Evolutionary conservation across 2,329 filamentous ascomycete genomes (phyloP).

Genomic region (Ophiostoma triangulosporum): DNA sequence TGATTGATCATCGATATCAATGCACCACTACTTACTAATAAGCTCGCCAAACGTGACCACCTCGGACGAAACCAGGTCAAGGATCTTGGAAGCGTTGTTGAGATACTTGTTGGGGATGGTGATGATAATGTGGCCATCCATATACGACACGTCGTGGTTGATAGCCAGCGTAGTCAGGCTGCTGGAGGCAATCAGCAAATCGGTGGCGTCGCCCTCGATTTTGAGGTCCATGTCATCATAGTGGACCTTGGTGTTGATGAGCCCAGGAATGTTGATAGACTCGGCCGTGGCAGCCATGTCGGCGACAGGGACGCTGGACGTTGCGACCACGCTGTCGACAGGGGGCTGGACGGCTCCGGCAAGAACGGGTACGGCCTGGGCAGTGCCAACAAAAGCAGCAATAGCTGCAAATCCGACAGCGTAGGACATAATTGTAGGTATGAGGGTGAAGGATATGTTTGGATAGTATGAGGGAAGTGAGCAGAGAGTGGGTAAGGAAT

Average conservation of each 20-base stretch:
- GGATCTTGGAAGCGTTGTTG: neutral
- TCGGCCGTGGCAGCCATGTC: neutral
- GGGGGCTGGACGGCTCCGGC: neutral
- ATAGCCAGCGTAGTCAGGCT: neutral
- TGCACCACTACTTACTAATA: neutral
- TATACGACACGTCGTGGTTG: neutral
- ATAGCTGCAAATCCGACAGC: neutral
- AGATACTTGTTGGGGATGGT: neutral
- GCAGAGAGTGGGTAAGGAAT: neutral
- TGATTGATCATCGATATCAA: neutral
- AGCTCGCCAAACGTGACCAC: neutral
- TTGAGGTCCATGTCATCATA: neutral
- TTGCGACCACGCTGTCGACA: neutral
- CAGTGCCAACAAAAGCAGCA: neutral
- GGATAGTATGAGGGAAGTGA: neutral
- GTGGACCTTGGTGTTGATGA: neutral
- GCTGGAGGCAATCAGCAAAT: neutral
- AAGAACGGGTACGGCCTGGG: neutral
- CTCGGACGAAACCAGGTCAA: neutral
- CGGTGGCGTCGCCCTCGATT: neutral
- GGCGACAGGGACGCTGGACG: neutral
- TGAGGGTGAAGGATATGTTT: neutral
- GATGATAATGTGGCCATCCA: constrained; percentile 1
- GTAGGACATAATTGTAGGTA: neutral
- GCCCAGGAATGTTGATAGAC: neutral